Evolutionary conservation across 371 early-diverging fungal genomes (phyloP).

Genomic region (Syncephalastrum sp.): DNA sequence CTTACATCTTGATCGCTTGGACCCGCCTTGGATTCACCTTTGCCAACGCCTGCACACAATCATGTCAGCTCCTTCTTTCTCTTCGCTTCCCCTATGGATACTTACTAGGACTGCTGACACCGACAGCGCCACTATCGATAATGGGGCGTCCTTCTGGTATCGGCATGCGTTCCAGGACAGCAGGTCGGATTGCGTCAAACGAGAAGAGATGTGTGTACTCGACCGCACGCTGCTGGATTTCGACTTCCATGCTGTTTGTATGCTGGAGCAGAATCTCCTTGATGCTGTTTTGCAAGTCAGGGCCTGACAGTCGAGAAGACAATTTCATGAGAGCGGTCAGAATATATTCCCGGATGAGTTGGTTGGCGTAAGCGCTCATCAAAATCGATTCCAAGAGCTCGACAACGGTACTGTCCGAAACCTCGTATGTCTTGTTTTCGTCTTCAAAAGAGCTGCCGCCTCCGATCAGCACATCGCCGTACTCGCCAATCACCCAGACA

Average conservation of each 20-base stretch:
- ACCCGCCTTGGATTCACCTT: slow-evolving; percentile 35
- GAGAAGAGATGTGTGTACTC: slow-evolving; percentile 86
- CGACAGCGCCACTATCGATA: slow-evolving; percentile 21
- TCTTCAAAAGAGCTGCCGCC: slow-evolving; percentile 69
- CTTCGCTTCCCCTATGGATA: not conserved
- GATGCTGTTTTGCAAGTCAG: slow-evolving; percentile 44
- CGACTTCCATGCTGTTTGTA: slow-evolving; percentile 78
- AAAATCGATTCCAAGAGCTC: slow-evolving; percentile 72
- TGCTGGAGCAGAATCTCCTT: slow-evolving; percentile 60
- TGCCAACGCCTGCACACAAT: slow-evolving; percentile 24
- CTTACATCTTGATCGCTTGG: slow-evolving; percentile 61
- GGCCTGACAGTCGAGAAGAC: slow-evolving; percentile 72
- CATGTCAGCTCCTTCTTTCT: not conserved
- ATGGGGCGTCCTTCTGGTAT: slow-evolving; percentile 70
- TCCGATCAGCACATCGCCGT: slow-evolving; percentile 82
- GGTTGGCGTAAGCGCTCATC: slow-evolving; percentile 77
- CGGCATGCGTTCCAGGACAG: slow-evolving; percentile 93
- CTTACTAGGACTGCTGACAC: slow-evolving; percentile 32
- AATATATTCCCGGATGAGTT: slow-evolving; percentile 77
- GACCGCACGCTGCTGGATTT: slow-evolving; percentile 92
- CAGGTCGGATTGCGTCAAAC: slow-evolving; percentile 73
- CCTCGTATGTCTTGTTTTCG: slow-evolving; percentile 63
- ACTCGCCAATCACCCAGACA: slow-evolving; percentile 96
- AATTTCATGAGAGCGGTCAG: slow-evolving; percentile 89
- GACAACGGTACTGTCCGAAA: slow-evolving; percentile 74